phyloP scores from a whole-genome alignment of 2,329 filamentous ascomycete species.

The Cercospora sesami region DNA sequence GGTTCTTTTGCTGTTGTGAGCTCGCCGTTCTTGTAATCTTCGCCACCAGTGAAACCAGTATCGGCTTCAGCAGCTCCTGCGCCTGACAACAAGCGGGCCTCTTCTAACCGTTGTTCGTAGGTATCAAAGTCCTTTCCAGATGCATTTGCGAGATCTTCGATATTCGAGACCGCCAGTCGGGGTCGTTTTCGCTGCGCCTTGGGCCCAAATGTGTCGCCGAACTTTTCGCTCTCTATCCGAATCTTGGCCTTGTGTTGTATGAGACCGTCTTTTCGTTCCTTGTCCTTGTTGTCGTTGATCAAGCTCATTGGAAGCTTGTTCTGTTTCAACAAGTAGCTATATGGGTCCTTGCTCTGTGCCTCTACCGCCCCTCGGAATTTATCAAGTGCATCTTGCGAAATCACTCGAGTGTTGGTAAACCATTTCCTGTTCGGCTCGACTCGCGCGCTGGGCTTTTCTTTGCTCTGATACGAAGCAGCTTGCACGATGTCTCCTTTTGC shows the following conservation, averaged over 20 bases:
- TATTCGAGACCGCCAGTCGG: slow-evolving; percentile 78
- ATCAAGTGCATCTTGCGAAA: slow-evolving; percentile 82
- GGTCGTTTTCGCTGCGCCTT: slow-evolving; percentile 92
- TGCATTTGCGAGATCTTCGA: slow-evolving; percentile 78
- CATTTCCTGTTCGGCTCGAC: slow-evolving; percentile 97
- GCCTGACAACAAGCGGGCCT: slow-evolving; percentile 74
- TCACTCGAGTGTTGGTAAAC: slow-evolving; percentile 92
- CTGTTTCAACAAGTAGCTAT: slow-evolving; percentile 89
- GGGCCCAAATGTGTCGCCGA: slow-evolving; percentile 85
- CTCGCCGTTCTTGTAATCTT: slow-evolving; percentile 37
- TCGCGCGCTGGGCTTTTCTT: slow-evolving; percentile 76
- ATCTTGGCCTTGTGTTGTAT: slow-evolving; percentile 95
- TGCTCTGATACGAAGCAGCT: slow-evolving; percentile 79
- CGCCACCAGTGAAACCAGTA: slow-evolving; percentile 19
- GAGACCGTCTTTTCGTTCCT: slow-evolving; percentile 68
- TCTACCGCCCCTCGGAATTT: slow-evolving; percentile 90
- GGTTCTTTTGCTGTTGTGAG: slow-evolving; percentile 57
- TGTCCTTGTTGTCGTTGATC: slow-evolving; percentile 73
- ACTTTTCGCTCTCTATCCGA: slow-evolving; percentile 82
- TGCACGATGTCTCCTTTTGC: slow-evolving; percentile 80
- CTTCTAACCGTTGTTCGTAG: slow-evolving; percentile 78
- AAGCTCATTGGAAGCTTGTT: slow-evolving; percentile 97
- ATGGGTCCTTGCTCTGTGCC: slow-evolving; percentile 85
- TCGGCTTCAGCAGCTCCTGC: slow-evolving; percentile 36
- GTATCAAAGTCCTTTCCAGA: slow-evolving; percentile 77